Conservation (phyloP, 2,329 filamentous ascomycete species). For the Fusarium mexicanum region DNA sequence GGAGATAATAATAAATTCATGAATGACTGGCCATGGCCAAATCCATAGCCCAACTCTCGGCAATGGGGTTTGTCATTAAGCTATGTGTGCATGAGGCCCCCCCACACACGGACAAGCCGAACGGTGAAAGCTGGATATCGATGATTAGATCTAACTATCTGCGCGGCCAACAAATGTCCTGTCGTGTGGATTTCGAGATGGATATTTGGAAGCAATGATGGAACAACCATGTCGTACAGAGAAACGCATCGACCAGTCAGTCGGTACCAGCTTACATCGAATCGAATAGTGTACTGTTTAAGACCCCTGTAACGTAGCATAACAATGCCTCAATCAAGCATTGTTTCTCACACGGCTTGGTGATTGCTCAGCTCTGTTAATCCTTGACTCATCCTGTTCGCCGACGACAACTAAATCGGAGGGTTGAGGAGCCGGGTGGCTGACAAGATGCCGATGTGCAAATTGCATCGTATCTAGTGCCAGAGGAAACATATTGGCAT, state of each 20-base stretch:
- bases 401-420: neutral
- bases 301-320: conserved; percentile 28
- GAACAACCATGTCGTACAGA: neutral
- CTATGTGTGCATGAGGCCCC: neutral
- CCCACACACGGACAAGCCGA: conserved; percentile 39
- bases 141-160: conserved; percentile 1
- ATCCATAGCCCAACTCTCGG: neutral
- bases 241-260: neutral
- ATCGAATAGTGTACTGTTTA: neutral
- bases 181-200: neutral
- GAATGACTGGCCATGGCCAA: neutral
- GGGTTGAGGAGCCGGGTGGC: neutral
- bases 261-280: neutral
- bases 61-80: conserved; percentile 7
- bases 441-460: neutral
- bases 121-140: conserved; percentile 29
- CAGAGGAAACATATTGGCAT: neutral
- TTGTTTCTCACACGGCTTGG: neutral
- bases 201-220: conserved; percentile 8
- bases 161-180: neutral
- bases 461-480: neutral
- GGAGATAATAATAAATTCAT: neutral
- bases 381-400: neutral
- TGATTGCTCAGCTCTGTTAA: neutral
- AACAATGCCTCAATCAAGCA: neutral